Conservation (phyloP, 129 eudicot genomes). For the Smallanthus sonchifolius region DNA sequence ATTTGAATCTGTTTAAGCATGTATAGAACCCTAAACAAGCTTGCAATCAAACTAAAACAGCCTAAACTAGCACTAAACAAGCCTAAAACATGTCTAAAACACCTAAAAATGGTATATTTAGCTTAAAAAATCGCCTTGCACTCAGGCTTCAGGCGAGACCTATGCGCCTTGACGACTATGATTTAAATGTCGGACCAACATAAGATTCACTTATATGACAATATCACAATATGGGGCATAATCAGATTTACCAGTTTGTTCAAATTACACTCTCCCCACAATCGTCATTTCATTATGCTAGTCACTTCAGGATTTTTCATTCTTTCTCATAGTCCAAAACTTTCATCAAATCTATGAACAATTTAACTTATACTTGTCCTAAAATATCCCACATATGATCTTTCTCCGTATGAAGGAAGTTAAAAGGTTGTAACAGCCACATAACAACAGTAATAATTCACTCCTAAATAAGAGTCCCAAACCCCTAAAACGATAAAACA, state of each 20-base stretch:
- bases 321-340: not conserved
- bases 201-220: too few relatives aligned
- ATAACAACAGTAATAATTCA: not conserved
- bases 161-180: too few relatives aligned
- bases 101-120: too few relatives aligned
- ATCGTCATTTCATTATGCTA: not conserved
- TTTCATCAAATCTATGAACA: not conserved
- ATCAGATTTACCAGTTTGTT: not conserved
- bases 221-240: too few relatives aligned
- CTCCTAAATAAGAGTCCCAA: conserved; percentile 15
- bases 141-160: too few relatives aligned
- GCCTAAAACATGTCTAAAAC: too few relatives aligned
- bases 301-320: not conserved
- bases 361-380: not conserved
- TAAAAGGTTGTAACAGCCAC: not conserved
- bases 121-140: too few relatives aligned
- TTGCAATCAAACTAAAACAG: too few relatives aligned
- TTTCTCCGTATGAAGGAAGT: too few relatives aligned
- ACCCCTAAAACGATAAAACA: not conserved
- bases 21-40: too few relatives aligned
- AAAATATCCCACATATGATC: not conserved
- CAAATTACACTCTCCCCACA: not conserved
- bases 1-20: too few relatives aligned
- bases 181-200: not conserved
- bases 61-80: too few relatives aligned